Evolutionary conservation across 176 grass and related monocot genomes (phyloP).

Genomic region (Saccharum officinarum): DNA sequence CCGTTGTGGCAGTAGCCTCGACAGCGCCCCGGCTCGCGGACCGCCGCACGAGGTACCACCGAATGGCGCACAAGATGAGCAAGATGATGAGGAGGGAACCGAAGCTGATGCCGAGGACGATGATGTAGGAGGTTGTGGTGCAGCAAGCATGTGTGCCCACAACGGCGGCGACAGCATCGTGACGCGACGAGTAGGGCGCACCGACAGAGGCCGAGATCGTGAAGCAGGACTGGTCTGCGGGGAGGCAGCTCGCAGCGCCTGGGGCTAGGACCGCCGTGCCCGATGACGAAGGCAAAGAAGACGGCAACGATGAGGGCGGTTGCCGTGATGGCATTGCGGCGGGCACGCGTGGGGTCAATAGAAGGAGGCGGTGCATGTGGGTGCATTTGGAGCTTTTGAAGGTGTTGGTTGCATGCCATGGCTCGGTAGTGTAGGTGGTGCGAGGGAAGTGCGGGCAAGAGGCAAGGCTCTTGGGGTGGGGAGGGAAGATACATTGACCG

Average conservation of each 20-base stretch:
- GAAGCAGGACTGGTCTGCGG: conserved; percentile 47
- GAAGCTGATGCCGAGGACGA: conserved; percentile 48
- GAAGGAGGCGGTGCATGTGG: conserved; percentile 19
- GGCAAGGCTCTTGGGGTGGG: conserved; percentile 24
- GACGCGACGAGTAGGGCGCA: conserved; percentile 6
- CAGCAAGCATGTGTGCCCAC: conserved; percentile 23
- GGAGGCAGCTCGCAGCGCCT: conserved; percentile 27
- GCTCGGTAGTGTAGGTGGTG: conserved; percentile 18
- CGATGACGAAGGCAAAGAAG: background rate
- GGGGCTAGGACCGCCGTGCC: background rate
- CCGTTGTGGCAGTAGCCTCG: background rate
- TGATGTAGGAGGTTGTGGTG: conserved; percentile 40
- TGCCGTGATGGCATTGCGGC: conserved; percentile 11
- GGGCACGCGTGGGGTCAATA: background rate
- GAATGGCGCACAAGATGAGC: conserved; percentile 38
- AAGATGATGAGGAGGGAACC: conserved; percentile 48
- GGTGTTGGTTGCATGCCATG: conserved; percentile 27
- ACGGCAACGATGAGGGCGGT: background rate
- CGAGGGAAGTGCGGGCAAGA: conserved; percentile 49
- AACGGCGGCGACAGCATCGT: background rate
- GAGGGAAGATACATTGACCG: conserved; percentile 14
- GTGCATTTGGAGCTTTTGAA: conserved; percentile 23
- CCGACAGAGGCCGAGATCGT: background rate
- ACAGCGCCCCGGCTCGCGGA: background rate
- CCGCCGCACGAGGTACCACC: conserved; percentile 47